Evolutionary conservation across 805 yeast species (phyloP).

Genomic region (Candida mattraensis): DNA sequence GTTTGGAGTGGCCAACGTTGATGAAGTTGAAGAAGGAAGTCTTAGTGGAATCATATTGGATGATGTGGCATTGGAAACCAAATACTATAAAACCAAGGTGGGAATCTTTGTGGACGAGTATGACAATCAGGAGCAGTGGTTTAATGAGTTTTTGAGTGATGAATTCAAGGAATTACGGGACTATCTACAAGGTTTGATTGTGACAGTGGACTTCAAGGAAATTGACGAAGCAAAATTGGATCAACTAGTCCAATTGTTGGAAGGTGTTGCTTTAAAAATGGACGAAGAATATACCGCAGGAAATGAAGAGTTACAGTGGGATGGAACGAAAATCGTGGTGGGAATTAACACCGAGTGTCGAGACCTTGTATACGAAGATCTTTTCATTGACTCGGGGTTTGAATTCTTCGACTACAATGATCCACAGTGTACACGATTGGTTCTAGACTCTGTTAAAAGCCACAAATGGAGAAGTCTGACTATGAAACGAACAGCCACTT

Average conservation of each 20-base stretch:
- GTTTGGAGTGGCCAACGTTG: conserved; percentile 27
- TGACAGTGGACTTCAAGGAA: conserved; percentile 35
- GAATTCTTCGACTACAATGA: conserved; percentile 41
- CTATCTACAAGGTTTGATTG: conserved; percentile 44
- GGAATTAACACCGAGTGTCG: conserved; percentile 23
- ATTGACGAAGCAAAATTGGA: conserved; percentile 4
- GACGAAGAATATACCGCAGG: conserved; percentile 26
- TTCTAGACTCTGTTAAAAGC: conserved; percentile 41
- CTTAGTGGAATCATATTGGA: conserved; percentile 11
- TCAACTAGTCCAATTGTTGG: conserved; percentile 23
- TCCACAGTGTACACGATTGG: conserved; percentile 34
- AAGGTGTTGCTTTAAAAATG: conserved; percentile 16
- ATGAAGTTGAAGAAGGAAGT: conserved; percentile 12
- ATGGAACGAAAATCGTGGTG: conserved; percentile 39
- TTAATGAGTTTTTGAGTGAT: conserved; percentile 35
- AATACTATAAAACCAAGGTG: conserved; percentile 29
- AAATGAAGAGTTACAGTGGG: conserved; percentile 28
- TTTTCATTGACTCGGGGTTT: conserved; percentile 33
- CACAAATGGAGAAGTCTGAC: conserved; percentile 43
- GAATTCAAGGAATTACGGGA: conserved; percentile 46
- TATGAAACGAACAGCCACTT: conserved; percentile 1
- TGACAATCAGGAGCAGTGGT: conserved; percentile 40
- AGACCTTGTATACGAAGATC: conserved; percentile 3
- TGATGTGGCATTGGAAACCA: conserved; percentile 22
- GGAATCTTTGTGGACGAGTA: conserved; percentile 33